Evolutionary conservation across 108 stramenopile genomes (phyloP).

Genomic region (Nitzschia palea): DNA sequence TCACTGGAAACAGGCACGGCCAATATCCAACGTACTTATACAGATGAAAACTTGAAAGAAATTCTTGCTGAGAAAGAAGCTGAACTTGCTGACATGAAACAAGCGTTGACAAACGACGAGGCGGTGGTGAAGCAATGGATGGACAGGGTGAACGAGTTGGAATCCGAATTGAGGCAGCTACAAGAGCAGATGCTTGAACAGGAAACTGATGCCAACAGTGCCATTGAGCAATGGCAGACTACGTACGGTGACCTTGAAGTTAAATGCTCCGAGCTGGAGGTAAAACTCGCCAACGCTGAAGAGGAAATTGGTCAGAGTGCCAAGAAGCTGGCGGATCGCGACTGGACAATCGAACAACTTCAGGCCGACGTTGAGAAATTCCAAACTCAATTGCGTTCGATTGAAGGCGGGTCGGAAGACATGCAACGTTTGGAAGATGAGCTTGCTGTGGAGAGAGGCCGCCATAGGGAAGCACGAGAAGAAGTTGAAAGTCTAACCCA

Average conservation of each 20-base stretch:
- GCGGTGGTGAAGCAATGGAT: neutral
- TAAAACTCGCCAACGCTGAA: constrained; percentile 8
- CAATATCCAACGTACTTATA: no score
- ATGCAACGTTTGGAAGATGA: neutral
- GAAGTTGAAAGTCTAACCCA: neutral
- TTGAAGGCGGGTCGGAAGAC: neutral
- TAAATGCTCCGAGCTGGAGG: constrained; percentile 25
- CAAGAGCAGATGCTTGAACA: constrained; percentile 49
- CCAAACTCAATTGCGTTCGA: neutral
- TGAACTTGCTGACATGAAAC: neutral
- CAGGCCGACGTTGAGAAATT: neutral
- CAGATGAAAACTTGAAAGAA: no score
- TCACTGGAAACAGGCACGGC: no score
- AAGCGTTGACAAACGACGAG: neutral
- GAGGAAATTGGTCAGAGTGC: neutral
- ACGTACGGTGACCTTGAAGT: constrained; percentile 11
- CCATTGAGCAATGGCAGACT: constrained; percentile 50
- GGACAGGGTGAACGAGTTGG: constrained; percentile 28
- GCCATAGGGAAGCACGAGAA: constrained; percentile 1
- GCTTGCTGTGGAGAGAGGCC: constrained; percentile 2
- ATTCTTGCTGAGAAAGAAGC: neutral
- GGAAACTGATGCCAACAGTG: constrained; percentile 58
- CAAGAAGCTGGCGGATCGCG: constrained; percentile 9
- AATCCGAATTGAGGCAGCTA: constrained; percentile 35
- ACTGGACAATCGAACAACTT: constrained; percentile 26